These are phyloP conservation scores for Ehretia macrophylla DNA, from an alignment of 257 asterid species.

Conservation along the genomic window DNA sequence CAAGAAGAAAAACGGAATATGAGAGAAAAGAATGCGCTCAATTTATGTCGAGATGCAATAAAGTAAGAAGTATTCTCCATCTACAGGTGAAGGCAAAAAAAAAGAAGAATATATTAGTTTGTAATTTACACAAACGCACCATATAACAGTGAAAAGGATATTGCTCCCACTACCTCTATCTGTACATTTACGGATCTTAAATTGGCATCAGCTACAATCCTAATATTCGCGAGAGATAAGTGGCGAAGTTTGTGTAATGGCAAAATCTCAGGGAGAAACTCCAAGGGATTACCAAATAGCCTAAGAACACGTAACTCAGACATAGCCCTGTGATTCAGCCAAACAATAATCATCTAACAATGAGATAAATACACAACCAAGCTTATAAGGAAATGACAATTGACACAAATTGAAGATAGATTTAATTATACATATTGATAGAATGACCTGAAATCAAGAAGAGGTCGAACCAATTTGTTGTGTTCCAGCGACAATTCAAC, in stretches of 20 bases:
- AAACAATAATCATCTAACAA: conserved; percentile 38
- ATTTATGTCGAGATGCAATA: conserved; percentile 89
- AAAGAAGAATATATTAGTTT: conserved; percentile 17
- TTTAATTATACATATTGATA: conserved; percentile 19
- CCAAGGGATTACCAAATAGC: conserved; percentile 96
- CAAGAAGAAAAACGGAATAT: conserved; percentile 99
- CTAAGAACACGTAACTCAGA: conserved; percentile 80
- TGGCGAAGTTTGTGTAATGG: conserved; percentile 85
- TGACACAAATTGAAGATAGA: conserved; percentile 6
- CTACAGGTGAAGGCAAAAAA: conserved; percentile 47
- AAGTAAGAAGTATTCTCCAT: conserved; percentile 94
- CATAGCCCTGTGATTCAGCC: conserved; percentile 78
- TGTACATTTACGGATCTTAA: conserved; percentile 83
- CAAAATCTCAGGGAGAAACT: conserved; percentile 95
- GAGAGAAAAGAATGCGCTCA: conserved; percentile 98
- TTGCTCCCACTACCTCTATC: conserved; percentile 69
- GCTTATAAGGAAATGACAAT: conserved; percentile 5
- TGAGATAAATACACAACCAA: conserved; percentile 13
- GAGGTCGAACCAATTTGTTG: conserved; percentile 98
- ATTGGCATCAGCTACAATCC: conserved; percentile 88
- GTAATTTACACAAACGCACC: not conserved
- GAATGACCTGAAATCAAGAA: conserved; percentile 96
- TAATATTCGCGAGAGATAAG: conserved; percentile 93
- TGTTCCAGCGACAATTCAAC: conserved; percentile 97
- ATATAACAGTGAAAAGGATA: conserved; percentile 14